Percentiles rank a stretch among this genome's conserved stretches.
Conservation (phyloP, 2,329 filamentous ascomycete species). For the Clarireedia monteithiana region DNA sequence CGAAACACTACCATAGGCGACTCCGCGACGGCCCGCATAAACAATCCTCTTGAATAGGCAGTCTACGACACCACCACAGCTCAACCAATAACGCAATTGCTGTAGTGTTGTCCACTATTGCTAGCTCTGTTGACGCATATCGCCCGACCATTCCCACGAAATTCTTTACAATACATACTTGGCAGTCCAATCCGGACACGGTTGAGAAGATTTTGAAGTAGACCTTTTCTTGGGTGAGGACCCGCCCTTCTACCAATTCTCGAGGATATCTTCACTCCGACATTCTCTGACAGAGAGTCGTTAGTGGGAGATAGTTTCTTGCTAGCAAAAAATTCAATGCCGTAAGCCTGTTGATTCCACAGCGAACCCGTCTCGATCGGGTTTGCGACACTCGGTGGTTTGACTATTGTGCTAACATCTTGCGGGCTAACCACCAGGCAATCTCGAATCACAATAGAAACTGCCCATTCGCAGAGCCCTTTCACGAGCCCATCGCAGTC, state of each 20-base stretch:
- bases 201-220: slow-evolving; percentile 2
- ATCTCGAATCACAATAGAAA: slow-evolving; percentile 21
- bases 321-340: slow-evolving; percentile 16
- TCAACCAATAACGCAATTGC: not conserved
- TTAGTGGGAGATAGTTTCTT: slow-evolving; percentile 27
- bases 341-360: slow-evolving; percentile 11
- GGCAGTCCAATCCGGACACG: not conserved
- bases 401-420: not conserved
- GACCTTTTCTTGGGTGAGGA: slow-evolving; percentile 1
- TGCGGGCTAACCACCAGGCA: not conserved
- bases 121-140: not conserved
- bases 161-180: not conserved
- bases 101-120: not conserved
- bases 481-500: slow-evolving; percentile 22
- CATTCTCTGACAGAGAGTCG: slow-evolving; percentile 29
- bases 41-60: not conserved
- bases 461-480: slow-evolving; percentile 10
- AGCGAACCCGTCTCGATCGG: not conserved
- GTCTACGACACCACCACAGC: not conserved
- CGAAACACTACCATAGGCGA: not conserved
- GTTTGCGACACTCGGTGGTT: not conserved
- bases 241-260: slow-evolving; percentile 12
- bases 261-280: slow-evolving; percentile 28
- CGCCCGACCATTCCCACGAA: not conserved
- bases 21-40: slow-evolving; percentile 8